Evolutionary conservation across 2,329 filamentous ascomycete species (phyloP).

Genomic region (Aspergillus pseudoglaucus): DNA sequence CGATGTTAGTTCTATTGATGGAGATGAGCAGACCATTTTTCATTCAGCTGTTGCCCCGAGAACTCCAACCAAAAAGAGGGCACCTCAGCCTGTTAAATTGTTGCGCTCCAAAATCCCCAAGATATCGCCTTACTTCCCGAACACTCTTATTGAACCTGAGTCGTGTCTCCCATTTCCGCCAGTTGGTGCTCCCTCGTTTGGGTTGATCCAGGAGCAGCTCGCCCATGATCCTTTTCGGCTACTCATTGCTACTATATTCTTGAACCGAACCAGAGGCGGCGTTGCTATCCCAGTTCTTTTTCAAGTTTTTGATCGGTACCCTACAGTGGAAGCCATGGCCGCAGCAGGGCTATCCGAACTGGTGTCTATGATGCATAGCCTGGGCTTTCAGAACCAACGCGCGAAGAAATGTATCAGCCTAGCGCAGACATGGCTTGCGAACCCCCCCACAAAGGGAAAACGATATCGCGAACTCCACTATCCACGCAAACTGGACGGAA

Average conservation of each 20-base stretch:
- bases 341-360: constrained; percentile 52
- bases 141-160: constrained; percentile 22
- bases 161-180: constrained; percentile 58
- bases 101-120: constrained; percentile 19
- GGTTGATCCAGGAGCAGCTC: constrained; percentile 77
- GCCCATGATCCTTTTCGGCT: constrained; percentile 70
- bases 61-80: constrained; percentile 6
- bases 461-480: constrained; percentile 55
- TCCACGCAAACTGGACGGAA: constrained; percentile 45
- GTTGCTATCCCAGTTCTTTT: constrained; percentile 71
- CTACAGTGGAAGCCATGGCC: constrained; percentile 58
- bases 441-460: constrained; percentile 54
- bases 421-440: constrained; percentile 60
- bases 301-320: constrained; percentile 60
- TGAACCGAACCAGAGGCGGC: constrained; percentile 71
- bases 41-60: constrained; percentile 1
- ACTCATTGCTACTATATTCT: constrained; percentile 73
- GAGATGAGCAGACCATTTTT: background rate
- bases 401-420: constrained; percentile 63
- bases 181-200: constrained; percentile 58
- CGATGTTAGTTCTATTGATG: constrained; percentile 16
- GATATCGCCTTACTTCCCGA: constrained; percentile 40
- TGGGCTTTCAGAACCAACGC: constrained; percentile 66
- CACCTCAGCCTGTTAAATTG: constrained; percentile 7
- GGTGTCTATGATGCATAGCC: constrained; percentile 56